Conservation (phyloP, 495 filamentous ascomycete genomes). For the Aspergillus wentii region DNA sequence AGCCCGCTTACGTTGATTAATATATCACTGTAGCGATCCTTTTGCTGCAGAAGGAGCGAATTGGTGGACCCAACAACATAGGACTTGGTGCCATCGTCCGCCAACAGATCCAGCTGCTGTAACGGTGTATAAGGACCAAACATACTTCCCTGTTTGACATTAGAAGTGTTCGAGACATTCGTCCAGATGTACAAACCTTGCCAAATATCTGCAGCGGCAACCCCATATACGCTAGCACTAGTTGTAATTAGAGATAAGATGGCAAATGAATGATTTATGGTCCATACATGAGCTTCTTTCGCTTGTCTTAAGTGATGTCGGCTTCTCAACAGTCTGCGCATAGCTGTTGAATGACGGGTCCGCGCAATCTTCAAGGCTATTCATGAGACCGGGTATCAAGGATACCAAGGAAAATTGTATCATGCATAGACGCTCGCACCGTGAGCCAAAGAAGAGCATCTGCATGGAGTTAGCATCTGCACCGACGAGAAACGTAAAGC, state of each 20-base stretch:
- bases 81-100: slow-evolving; percentile 91
- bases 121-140: slow-evolving; percentile 96
- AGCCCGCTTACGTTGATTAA: slow-evolving; percentile 70
- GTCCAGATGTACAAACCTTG: slow-evolving; percentile 50
- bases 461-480: slow-evolving; percentile 24
- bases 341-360: slow-evolving; percentile 85
- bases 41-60: slow-evolving; percentile 86
- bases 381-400: slow-evolving; percentile 83
- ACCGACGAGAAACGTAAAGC: background rate
- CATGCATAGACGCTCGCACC: slow-evolving; percentile 94
- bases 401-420: slow-evolving; percentile 96
- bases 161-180: slow-evolving; percentile 8
- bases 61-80: slow-evolving; percentile 98
- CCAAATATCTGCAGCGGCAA: slow-evolving; percentile 93
- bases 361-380: slow-evolving; percentile 82
- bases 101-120: slow-evolving; percentile 90
- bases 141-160: slow-evolving; percentile 65
- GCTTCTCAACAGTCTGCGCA: slow-evolving; percentile 66
- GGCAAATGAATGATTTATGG: background rate
- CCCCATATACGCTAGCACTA: slow-evolving; percentile 88
- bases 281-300: slow-evolving; percentile 73
- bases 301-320: slow-evolving; percentile 85
- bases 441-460: slow-evolving; percentile 98
- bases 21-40: slow-evolving; percentile 95
- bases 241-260: slow-evolving; percentile 18